Evolutionary conservation across 805 yeast species (phyloP).

Genomic region (Ogataea nakhonphanomensis): DNA sequence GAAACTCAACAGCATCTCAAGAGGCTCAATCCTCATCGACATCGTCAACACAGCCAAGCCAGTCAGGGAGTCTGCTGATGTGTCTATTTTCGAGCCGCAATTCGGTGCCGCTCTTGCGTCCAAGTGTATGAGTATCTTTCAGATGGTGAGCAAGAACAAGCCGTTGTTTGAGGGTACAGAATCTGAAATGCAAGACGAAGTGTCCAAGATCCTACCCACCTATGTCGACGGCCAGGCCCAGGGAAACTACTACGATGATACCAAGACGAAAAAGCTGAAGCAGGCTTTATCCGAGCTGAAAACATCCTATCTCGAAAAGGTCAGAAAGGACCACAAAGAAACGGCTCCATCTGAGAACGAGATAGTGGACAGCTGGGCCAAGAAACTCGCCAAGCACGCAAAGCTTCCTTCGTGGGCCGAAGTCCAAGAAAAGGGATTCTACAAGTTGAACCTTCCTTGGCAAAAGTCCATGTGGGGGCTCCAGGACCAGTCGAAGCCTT

Average conservation of each 20-base stretch:
- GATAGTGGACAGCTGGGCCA: conserved; percentile 43
- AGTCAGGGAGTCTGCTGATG: conserved; percentile 22
- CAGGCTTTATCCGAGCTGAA: conserved; percentile 34
- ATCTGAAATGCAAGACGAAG: conserved; percentile 46
- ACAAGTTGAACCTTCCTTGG: conserved; percentile 70
- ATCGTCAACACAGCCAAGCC: conserved; percentile 34
- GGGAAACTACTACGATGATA: conserved; percentile 29
- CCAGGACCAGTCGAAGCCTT: conserved; percentile 69
- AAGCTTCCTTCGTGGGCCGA: conserved; percentile 35
- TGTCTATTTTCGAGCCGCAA: conserved; percentile 33
- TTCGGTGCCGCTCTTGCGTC: conserved; percentile 34
- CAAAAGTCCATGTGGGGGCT: conserved; percentile 80
- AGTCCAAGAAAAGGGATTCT: conserved; percentile 31
- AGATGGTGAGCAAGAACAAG: conserved; percentile 25
- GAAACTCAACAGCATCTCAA: conserved; percentile 36
- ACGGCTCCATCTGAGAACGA: conserved; percentile 28
- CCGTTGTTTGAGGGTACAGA: conserved; percentile 21
- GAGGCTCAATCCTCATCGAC: conserved; percentile 44
- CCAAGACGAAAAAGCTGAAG: conserved; percentile 31
- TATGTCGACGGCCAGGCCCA: conserved; percentile 29
- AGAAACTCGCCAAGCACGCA: conserved; percentile 40
- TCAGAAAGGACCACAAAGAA: conserved; percentile 27
- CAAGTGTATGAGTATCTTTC: conserved; percentile 36
- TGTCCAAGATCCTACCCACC: conserved; percentile 39
- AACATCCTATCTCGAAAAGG: conserved; percentile 30